Evolutionary conservation across 1,139 yeast genomes (phyloP).

Genomic region (Taiozyma sp.): DNA sequence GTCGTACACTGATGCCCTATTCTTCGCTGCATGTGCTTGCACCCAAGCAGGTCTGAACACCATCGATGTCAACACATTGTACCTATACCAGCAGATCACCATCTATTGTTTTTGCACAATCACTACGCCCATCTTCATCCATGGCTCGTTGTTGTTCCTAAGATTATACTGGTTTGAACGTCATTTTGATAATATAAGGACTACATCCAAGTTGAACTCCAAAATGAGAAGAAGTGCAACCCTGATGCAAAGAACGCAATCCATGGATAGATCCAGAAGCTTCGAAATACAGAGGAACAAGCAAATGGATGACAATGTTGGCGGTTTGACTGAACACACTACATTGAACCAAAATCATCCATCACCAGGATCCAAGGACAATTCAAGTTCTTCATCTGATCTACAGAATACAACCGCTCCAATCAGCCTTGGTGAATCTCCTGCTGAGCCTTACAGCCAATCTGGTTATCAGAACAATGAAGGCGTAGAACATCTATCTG

Average conservation of each 20-base stretch:
- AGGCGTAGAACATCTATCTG: conserved; percentile 11
- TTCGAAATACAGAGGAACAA: conserved; percentile 6
- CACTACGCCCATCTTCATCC: conserved; percentile 87
- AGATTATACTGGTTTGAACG: conserved; percentile 88
- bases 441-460: not conserved
- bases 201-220: conserved; percentile 65
- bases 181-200: conserved; percentile 76
- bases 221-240: conserved; percentile 80
- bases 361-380: conserved; percentile 12
- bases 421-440: conserved; percentile 1
- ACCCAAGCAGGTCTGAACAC: conserved; percentile 95
- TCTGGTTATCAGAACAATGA: not conserved
- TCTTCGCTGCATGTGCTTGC: conserved; percentile 66
- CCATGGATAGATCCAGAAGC: conserved; percentile 18
- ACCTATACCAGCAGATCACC: conserved; percentile 72
- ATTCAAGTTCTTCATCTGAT: conserved; percentile 7
- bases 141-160: conserved; percentile 71
- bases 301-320: not conserved
- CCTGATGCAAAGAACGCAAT: conserved; percentile 45
- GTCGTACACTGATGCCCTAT: conserved; percentile 71
- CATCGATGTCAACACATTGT: conserved; percentile 53
- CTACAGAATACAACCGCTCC: conserved; percentile 1
- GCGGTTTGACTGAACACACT: not conserved
- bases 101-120: conserved; percentile 55
- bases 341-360: not conserved